Conservation (phyloP, 345 rosid species). For the Ceriops decandra region DNA sequence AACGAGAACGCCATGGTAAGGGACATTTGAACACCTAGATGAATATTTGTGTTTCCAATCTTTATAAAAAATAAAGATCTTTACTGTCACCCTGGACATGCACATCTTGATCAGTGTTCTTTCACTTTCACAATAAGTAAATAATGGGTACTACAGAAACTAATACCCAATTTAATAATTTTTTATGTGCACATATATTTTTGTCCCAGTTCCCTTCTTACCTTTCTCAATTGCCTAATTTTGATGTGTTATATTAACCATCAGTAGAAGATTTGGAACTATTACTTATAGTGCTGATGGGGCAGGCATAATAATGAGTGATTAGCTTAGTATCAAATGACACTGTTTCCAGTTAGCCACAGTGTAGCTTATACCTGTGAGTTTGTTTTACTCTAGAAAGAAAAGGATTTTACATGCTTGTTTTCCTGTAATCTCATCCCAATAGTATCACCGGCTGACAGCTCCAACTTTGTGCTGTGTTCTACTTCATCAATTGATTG, state of each 20-base stretch:
- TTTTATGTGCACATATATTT: no score
- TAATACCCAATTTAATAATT: no score
- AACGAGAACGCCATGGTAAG: constrained; percentile 48
- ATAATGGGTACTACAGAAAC: no score
- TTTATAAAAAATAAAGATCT: background rate
- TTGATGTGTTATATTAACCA: no score
- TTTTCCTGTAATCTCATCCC: background rate
- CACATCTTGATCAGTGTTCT: no score
- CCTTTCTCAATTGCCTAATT: no score
- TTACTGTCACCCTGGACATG: no score
- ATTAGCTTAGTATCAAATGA: background rate
- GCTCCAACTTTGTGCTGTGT: no score
- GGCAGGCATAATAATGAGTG: background rate
- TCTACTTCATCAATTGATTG: no score
- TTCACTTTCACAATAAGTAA: no score
- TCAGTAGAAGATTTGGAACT: background rate
- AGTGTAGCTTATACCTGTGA: background rate
- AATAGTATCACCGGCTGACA: no score
- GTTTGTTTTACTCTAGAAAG: background rate
- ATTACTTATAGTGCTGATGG: background rate
- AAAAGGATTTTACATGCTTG: background rate
- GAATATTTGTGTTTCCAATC: constrained; percentile 15
- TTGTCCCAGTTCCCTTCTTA: no score
- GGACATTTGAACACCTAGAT: constrained; percentile 11
- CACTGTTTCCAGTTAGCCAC: background rate